Base-by-base conservation (phyloP, 164 flowering plant genomes). In the Kalanchoe fedtschenkoi region DNA sequence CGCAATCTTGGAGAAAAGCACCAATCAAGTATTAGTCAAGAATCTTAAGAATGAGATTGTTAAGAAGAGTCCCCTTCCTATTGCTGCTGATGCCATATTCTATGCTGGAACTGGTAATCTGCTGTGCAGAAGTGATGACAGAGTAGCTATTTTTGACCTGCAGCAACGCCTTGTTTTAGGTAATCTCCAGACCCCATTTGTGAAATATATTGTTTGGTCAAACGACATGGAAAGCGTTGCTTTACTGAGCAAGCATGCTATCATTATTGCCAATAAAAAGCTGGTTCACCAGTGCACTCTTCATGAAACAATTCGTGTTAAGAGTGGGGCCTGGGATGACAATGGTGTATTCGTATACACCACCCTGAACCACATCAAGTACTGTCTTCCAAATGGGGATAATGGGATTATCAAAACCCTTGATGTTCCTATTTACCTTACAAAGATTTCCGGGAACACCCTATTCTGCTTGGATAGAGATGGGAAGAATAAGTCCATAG, bases 311-410 rank as follows among this genome's bases (percentile, higher is more conserved):
- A 90, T 88, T 44, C 92, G 92, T 70, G 91, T 88, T 26, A 90
- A 90, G 70, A 88, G 92, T 72, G 97, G 95, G 59, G 87, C 83
- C 19, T 90, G 97, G 97, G 95, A 87, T 71, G 97, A 85, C 46
- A 83, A 77, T 73, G 96, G 95, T 29, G 92, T 91, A 9, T 87
- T 91, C 62, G 85, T 91, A 29, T 91, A 91, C 65, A 85, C 97
- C 15, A 90, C 97, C 2, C 65, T 89, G 66, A 89, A 81, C 32
- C 96, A 89, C 71, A 83, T 89, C 58, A 89, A 89, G 63, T 89
- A 89, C 65, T 89, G 96, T 66, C 89, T 89, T 41, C 96, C 96
- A 0, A 89, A 89, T 74, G 96, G 79, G 13, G 76, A 76, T 38
- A 68, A 68, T 70, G 79, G 76, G 26, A 76, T 87, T 47, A 83